Percentiles rank a stretch among this genome's conserved stretches.
Evolutionary conservation across 257 asterid species (phyloP).

Genomic region (Nicotiana tomentosiformis): DNA sequence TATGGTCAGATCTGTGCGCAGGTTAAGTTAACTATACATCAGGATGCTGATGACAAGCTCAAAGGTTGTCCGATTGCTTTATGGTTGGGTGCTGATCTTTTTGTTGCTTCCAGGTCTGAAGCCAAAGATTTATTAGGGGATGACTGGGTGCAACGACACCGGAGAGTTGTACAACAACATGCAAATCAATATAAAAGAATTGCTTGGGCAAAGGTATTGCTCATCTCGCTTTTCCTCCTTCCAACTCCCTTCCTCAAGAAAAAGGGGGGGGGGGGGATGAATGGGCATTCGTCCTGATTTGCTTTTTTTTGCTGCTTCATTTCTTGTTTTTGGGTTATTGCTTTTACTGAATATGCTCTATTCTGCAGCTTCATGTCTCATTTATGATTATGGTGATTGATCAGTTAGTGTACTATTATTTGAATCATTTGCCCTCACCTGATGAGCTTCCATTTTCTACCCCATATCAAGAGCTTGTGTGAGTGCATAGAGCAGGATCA

Average conservation of each 20-base stretch:
- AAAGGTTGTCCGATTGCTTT: neutral
- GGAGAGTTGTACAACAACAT: slow-evolving; percentile 92
- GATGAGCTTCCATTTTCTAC: too few species aligned
- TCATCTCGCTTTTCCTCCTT: neutral
- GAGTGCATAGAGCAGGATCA: too few species aligned
- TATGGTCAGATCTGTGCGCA: slow-evolving; percentile 99
- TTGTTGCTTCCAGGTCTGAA: slow-evolving; percentile 68
- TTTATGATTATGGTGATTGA: neutral
- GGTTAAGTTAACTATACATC: slow-evolving; percentile 28
- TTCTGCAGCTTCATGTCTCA: neutral
- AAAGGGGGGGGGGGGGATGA: neutral
- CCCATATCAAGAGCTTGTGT: too few species aligned
- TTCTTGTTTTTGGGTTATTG: neutral
- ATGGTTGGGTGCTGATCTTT: neutral
- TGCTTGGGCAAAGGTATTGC: slow-evolving; percentile 87
- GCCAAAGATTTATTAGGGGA: slow-evolving; percentile 96
- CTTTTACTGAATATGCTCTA: neutral
- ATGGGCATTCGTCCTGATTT: neutral
- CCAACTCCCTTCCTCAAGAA: neutral
- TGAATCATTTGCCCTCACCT: too few species aligned
- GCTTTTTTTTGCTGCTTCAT: neutral
- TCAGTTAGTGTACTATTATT: neutral
- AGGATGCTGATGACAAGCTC: neutral
- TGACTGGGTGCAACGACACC: slow-evolving; percentile 99
- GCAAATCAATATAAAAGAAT: slow-evolving; percentile 94